phyloP scores from a whole-genome alignment of 2,329 filamentous ascomycete species.

The Xylogone sp. region DNA sequence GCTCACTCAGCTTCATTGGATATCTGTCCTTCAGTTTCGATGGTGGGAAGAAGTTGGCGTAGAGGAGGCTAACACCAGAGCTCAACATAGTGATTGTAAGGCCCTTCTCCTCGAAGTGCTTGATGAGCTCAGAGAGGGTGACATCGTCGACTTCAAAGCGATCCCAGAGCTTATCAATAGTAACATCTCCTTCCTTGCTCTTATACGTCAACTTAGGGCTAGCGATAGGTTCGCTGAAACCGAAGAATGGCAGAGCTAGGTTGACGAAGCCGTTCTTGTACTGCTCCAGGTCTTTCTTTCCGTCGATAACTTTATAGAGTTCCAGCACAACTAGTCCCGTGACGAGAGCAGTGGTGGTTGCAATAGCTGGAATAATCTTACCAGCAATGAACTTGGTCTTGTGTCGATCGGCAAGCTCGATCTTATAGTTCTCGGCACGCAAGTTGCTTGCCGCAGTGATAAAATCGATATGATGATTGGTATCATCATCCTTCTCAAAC shows the following conservation, averaged over 20 bases:
- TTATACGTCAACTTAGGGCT: constrained; percentile 91
- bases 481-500: constrained; percentile 98
- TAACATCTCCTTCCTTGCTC: constrained; percentile 73
- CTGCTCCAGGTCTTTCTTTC: constrained; percentile 93
- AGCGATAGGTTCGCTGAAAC: constrained; percentile 93
- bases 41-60: constrained; percentile 86
- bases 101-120: constrained; percentile 76
- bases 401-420: constrained; percentile 85
- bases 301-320: constrained; percentile 94
- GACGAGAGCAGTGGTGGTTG: constrained; percentile 92
- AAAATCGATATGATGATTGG: constrained; percentile 98
- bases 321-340: constrained; percentile 91
- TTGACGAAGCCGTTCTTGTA: constrained; percentile 99
- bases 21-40: constrained; percentile 76
- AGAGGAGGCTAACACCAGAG: constrained; percentile 93
- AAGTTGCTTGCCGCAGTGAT: constrained; percentile 97
- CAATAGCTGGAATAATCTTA: constrained; percentile 98
- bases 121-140: constrained; percentile 78
- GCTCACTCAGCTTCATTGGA: constrained; percentile 77
- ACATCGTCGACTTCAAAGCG: constrained; percentile 88
- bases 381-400: constrained; percentile 99
- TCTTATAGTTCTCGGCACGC: constrained; percentile 97
- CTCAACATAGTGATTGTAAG: constrained; percentile 88
- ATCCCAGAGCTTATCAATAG: constrained; percentile 96
- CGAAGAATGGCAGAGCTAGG: constrained; percentile 92